Evolutionary conservation across 495 filamentous ascomycete genomes (phyloP).

Genomic region (Penicillium riverlandense): DNA sequence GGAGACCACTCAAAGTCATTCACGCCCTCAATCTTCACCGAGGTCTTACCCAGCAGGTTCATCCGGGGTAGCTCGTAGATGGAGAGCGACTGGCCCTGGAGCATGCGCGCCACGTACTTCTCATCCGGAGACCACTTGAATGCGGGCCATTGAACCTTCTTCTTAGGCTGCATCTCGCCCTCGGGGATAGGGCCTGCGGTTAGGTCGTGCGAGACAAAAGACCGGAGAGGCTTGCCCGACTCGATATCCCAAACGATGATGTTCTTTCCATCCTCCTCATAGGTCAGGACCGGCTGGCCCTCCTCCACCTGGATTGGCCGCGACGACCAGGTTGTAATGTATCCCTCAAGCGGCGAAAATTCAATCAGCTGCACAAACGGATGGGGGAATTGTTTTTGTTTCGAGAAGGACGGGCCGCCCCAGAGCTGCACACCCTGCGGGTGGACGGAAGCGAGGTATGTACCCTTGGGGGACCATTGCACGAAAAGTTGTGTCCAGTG

Average conservation of each 20-base stretch:
- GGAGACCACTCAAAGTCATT: constrained; percentile 98
- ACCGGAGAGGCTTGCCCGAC: constrained; percentile 81
- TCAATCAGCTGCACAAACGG: constrained; percentile 92
- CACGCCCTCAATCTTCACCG: constrained; percentile 90
- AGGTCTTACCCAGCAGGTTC: constrained; percentile 80
- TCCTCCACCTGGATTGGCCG: constrained; percentile 86
- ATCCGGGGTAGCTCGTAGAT: constrained; percentile 92
- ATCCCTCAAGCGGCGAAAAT: constrained; percentile 89
- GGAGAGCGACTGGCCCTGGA: constrained; percentile 79
- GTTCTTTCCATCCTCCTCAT: constrained; percentile 97
- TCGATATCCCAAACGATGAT: constrained; percentile 98
- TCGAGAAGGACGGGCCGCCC: constrained; percentile 83
- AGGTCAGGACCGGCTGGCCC: constrained; percentile 62
- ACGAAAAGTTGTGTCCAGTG: constrained; percentile 98
- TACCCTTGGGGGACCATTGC: constrained; percentile 94
- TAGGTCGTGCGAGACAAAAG: constrained; percentile 80
- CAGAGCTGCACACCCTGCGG: constrained; percentile 93
- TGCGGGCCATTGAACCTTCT: constrained; percentile 94
- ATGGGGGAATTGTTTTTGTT: constrained; percentile 88
- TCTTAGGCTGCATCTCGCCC: constrained; percentile 64
- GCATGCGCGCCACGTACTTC: constrained; percentile 91
- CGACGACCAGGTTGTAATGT: constrained; percentile 93
- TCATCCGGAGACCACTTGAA: constrained; percentile 99
- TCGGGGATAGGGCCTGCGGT: constrained; percentile 50
- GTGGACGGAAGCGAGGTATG: constrained; percentile 90